phyloP scores from a whole-genome alignment of 371 early-diverging fungal genomes.

The Dichotomocladium elegans region DNA sequence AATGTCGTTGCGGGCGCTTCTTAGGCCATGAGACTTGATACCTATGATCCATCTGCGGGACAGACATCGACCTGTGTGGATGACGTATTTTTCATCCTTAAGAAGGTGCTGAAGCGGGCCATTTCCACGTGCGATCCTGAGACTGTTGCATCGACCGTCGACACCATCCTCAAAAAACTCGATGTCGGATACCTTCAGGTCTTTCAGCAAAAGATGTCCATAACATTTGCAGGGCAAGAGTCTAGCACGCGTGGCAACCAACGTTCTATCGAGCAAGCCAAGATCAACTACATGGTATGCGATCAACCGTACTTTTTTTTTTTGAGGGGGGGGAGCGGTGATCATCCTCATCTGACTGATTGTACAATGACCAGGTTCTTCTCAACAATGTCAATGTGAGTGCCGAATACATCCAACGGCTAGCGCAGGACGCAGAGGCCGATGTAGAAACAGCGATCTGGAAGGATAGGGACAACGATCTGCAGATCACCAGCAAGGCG shows the following conservation, averaged over 20 bases:
- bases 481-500: slow-evolving; percentile 42
- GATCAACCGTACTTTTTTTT: neutral
- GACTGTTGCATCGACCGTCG: slow-evolving; percentile 59
- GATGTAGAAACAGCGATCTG: slow-evolving; percentile 46
- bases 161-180: slow-evolving; percentile 53
- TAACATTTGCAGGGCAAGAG: slow-evolving; percentile 50
- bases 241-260: slow-evolving; percentile 18
- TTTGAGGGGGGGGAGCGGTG: neutral
- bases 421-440: slow-evolving; percentile 60
- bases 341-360: neutral
- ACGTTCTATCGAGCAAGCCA: slow-evolving; percentile 42
- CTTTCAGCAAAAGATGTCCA: slow-evolving; percentile 58
- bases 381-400: slow-evolving; percentile 85
- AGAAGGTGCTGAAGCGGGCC: slow-evolving; percentile 68
- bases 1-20: neutral
- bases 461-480: slow-evolving; percentile 42
- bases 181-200: slow-evolving; percentile 64
- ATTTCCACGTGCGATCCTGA: slow-evolving; percentile 72
- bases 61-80: slow-evolving; percentile 83
- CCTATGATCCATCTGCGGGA: slow-evolving; percentile 43
- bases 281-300: slow-evolving; percentile 63
- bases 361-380: slow-evolving; percentile 35
- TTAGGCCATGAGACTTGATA: slow-evolving; percentile 57
- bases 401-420: slow-evolving; percentile 66
- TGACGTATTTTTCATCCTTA: slow-evolving; percentile 88